phyloP scores from a whole-genome alignment of 169 alveolate genomes.

The Babesia ovis region DNA sequence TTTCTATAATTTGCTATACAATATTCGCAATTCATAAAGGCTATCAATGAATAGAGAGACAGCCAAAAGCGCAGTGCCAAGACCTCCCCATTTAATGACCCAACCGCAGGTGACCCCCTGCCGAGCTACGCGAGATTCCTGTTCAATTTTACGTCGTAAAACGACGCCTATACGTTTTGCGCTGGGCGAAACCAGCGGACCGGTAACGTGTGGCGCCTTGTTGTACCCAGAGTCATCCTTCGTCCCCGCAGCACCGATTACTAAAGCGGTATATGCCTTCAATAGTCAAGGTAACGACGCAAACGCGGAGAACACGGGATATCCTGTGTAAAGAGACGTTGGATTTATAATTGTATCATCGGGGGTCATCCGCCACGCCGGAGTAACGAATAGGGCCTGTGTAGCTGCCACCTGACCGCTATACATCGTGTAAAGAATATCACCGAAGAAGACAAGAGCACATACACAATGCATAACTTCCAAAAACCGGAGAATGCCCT shows the following conservation, averaged over 20 bases:
- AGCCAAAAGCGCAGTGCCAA: not conserved
- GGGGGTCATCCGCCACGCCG: not conserved
- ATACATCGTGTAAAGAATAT: not conserved
- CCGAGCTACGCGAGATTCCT: not conserved
- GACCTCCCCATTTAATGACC: constrained; percentile 51
- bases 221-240: constrained; percentile 17
- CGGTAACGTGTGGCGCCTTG: constrained; percentile 17
- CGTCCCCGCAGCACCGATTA: not conserved
- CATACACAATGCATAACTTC: constrained; percentile 77
- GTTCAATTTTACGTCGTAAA: constrained; percentile 5
- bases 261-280: not conserved
- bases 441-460: not conserved
- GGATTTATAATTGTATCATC: too few relatives aligned
- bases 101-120: constrained; percentile 9
- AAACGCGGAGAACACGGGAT: too few relatives aligned
- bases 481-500: constrained; percentile 91
- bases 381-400: not conserved
- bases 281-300: too few relatives aligned
- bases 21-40: too few relatives aligned
- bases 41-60: not conserved
- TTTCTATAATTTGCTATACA: too few relatives aligned
- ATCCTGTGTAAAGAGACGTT: too few relatives aligned
- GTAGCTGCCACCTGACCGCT: not conserved
- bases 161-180: constrained; percentile 12
- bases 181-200: constrained; percentile 25